Evolutionary conservation across 2,329 filamentous ascomycete species (phyloP).

Genomic region (Hysterium pulicare): DNA sequence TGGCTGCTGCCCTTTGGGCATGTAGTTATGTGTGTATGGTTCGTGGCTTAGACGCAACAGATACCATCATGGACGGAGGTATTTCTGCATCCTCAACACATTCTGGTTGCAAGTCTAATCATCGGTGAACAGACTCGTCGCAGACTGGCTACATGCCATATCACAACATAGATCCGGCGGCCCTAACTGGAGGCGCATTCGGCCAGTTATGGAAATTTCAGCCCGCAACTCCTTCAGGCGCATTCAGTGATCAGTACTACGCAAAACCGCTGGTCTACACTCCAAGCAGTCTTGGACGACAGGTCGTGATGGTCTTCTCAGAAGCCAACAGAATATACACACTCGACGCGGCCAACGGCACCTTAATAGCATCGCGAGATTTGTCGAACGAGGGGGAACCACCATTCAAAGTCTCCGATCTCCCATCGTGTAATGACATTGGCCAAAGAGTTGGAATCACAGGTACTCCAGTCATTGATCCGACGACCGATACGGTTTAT

Average conservation of each 20-base stretch:
- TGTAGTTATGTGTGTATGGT: neutral
- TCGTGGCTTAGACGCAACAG: neutral
- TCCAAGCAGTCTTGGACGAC: slow-evolving; percentile 17
- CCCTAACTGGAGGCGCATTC: slow-evolving; percentile 31
- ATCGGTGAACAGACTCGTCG: neutral
- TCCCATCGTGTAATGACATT: slow-evolving; percentile 4
- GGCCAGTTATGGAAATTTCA: slow-evolving; percentile 34
- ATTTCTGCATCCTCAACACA: neutral
- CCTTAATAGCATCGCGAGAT: slow-evolving; percentile 1
- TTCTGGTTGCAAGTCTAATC: neutral
- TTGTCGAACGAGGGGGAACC: neutral
- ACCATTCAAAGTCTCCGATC: slow-evolving; percentile 1
- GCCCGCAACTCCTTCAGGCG: slow-evolving; percentile 1
- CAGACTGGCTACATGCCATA: slow-evolving; percentile 9
- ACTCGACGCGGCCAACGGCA: slow-evolving; percentile 1
- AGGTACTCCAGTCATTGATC: slow-evolving; percentile 7
- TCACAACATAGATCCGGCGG: slow-evolving; percentile 41
- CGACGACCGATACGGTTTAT: slow-evolving; percentile 14
- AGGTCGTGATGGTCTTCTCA: slow-evolving; percentile 2
- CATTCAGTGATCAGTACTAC: slow-evolving; percentile 34
- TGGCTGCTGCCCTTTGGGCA: too few species aligned
- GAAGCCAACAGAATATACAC: slow-evolving; percentile 1
- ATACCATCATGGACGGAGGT: slow-evolving; percentile 2
- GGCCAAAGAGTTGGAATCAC: slow-evolving; percentile 4
- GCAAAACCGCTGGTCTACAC: slow-evolving; percentile 47